Conservation (phyloP, 768 basidiomycete species). For the Trametes maxima region DNA sequence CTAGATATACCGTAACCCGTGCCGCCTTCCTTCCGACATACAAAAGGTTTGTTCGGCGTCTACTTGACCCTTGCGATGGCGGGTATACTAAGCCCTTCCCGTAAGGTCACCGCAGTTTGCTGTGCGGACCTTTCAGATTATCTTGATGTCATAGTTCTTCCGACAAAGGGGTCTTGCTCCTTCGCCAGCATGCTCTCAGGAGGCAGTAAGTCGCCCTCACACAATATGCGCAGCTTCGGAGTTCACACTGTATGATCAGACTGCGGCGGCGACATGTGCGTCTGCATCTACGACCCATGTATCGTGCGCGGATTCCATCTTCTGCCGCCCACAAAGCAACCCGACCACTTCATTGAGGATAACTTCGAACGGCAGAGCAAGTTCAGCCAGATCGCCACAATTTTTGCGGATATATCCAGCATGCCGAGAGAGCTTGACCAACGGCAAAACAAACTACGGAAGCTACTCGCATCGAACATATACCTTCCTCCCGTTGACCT, state of each 20-base stretch:
- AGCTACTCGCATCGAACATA: conserved; percentile 52
- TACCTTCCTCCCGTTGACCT: conserved; percentile 54
- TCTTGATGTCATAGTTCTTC: conserved; percentile 61
- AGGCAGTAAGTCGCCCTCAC: conserved; percentile 54
- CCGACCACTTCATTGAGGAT: conserved; percentile 40
- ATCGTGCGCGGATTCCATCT: conserved; percentile 54
- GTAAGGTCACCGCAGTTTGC: conserved; percentile 63
- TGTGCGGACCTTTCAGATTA: conserved; percentile 47
- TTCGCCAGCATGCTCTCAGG: conserved; percentile 68
- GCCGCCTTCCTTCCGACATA: conserved; percentile 69
- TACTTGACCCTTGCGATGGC: background rate
- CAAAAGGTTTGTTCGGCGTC: conserved; percentile 51
- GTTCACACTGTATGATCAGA: conserved; percentile 45
- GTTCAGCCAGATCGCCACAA: conserved; percentile 47
- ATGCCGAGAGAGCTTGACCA: conserved; percentile 24
- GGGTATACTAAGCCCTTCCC: background rate
- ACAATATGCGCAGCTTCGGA: background rate
- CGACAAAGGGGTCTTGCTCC: conserved; percentile 56
- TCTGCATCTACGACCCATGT: conserved; percentile 32
- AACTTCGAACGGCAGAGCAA: conserved; percentile 53
- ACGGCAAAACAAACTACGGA: conserved; percentile 46
- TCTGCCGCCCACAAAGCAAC: conserved; percentile 44
- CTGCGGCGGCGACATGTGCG: conserved; percentile 57
- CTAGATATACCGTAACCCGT: conserved; percentile 61
- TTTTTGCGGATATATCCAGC: conserved; percentile 38